Conservation (phyloP, 768 basidiomycete genomes). For the Obba rivulosa region DNA sequence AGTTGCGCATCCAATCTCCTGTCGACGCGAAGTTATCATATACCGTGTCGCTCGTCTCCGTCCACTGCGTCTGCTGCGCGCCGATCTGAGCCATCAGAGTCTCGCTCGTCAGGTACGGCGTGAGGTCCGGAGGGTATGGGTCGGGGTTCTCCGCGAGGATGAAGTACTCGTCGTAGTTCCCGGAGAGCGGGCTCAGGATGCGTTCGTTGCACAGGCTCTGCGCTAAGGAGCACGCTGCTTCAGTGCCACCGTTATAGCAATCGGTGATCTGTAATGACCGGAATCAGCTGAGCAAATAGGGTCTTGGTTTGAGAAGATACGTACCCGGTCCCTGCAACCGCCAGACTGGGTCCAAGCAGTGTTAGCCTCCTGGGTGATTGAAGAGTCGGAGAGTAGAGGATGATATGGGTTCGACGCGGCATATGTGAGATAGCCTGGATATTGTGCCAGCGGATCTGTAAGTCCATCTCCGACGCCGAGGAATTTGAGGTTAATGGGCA, state of each 20-base stretch:
- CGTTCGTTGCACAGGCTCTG: slow-evolving; percentile 55
- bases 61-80: slow-evolving; percentile 36
- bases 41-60: slow-evolving; percentile 33
- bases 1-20: slow-evolving; percentile 56
- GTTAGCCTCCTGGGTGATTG: slow-evolving; percentile 35
- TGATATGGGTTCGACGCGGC: slow-evolving; percentile 51
- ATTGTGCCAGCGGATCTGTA: slow-evolving; percentile 45
- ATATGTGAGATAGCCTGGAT: slow-evolving; percentile 53
- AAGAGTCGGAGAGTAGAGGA: slow-evolving; percentile 40
- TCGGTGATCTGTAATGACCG: slow-evolving; percentile 36
- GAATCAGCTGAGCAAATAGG: not conserved
- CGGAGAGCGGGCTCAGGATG: slow-evolving; percentile 48
- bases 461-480: slow-evolving; percentile 62
- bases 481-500: slow-evolving; percentile 52
- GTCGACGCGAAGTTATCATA: slow-evolving; percentile 42
- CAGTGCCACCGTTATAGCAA: slow-evolving; percentile 43
- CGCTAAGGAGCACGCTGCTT: slow-evolving; percentile 49
- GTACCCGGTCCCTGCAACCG: slow-evolving; percentile 49
- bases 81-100: slow-evolving; percentile 34
- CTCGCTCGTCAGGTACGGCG: slow-evolving; percentile 23
- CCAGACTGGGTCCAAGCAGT: slow-evolving; percentile 34
- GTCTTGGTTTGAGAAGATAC: not conserved
- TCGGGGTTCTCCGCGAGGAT: slow-evolving; percentile 38
- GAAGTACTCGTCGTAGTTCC: slow-evolving; percentile 53
- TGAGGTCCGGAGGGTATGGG: slow-evolving; percentile 43